Evolutionary conservation across 805 yeast species (phyloP), one percentile per base, ranked within the genome.

Genomic region (Sugiyamaella valdiviana): DNA sequence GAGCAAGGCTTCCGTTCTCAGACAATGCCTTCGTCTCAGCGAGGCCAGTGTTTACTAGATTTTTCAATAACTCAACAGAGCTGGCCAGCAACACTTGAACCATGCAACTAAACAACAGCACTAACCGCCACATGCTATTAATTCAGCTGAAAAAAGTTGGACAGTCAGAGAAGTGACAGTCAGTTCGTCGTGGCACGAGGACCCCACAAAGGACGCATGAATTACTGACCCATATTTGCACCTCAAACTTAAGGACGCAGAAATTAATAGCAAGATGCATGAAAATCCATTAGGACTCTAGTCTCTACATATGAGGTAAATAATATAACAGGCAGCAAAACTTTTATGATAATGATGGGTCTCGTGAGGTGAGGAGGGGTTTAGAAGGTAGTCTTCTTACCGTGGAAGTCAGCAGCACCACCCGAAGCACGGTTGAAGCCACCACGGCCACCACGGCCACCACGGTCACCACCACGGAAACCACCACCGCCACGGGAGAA

Each of bases 361-460:
- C 9, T n/a, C 32, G 32, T 26, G 14, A 4, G 32, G 14, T 4
- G 32, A 4, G 14, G 14, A 2, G 10, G 32, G 32, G 14, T n/a
- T 58, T 65, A 65, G 50, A 65, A 65, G 35, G 67, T 63, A 45
- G 51, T 64, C 63, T 65, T 65, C 58, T 55, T 77, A 65, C 96
- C 96, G 72, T 79, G 76, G 81, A 89, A 89, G 58, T 80, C 81
- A 59, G 81, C 77, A 51, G 79, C 71, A 51, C 80, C 72, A 73
- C 82, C 82, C 57, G 32, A 26, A 3, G 32, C 3, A n/a, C 32
- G 32, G 32, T 26, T 26, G 32, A 26, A 26, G 10, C 32, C 32
- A 10, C 32, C 32, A 26, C 32, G 32, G 32, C n/a, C 6, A 23
- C 26, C 54, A 26, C 64, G 59, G 41, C 57, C 55, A 39, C 68